These are phyloP conservation scores for Sordaria brevicollis DNA, from an alignment of 495 filamentous ascomycete species.

Conservation along the genomic window DNA sequence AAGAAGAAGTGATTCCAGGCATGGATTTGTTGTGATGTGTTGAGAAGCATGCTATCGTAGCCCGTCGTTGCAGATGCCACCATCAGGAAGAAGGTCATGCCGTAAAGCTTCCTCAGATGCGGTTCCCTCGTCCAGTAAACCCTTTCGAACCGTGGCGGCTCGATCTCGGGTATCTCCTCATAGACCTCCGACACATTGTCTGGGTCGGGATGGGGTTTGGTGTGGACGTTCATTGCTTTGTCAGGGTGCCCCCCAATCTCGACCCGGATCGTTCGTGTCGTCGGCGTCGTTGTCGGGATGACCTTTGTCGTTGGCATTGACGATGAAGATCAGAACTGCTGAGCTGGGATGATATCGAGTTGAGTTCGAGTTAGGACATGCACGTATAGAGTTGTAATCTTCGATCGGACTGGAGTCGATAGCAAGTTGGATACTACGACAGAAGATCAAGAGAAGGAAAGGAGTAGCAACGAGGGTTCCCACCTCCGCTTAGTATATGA, in stretches of 20 bases:
- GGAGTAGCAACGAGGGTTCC: neutral
- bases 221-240: neutral
- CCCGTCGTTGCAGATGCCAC: conserved; percentile 55
- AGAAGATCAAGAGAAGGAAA: neutral
- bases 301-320: neutral
- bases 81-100: conserved; percentile 43
- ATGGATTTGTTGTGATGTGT: conserved; percentile 46
- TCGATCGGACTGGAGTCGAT: neutral
- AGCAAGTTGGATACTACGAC: neutral
- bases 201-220: neutral
- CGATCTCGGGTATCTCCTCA: conserved; percentile 33
- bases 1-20: conserved; percentile 44
- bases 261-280: neutral
- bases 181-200: conserved; percentile 16
- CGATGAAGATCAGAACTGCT: neutral
- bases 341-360: neutral
- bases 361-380: neutral
- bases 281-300: neutral
- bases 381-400: neutral
- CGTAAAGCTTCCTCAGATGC: conserved; percentile 50
- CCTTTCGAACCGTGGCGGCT: conserved; percentile 43
- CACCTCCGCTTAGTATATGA: neutral
- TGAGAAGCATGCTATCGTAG: conserved; percentile 55
- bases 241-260: neutral
- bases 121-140: conserved; percentile 52